These are phyloP conservation scores for Elsinoe necatrix DNA, from an alignment of 2,329 filamentous ascomycete species.

Conservation along the genomic window DNA sequence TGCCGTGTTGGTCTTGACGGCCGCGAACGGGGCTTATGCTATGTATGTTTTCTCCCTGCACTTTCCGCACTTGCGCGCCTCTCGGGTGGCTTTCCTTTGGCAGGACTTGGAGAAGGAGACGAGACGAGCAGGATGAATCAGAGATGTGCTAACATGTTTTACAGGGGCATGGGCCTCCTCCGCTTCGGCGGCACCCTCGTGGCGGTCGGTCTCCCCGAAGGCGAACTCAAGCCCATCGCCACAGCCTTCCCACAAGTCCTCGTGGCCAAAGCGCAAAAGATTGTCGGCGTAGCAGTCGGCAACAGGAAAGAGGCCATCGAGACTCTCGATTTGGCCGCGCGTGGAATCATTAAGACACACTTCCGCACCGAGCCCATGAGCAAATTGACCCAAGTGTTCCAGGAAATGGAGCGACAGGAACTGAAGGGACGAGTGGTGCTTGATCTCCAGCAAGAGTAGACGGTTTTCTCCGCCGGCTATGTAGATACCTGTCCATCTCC, in stretches of 20 bases:
- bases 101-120: no score
- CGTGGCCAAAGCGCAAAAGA: constrained; percentile 35
- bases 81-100: no score
- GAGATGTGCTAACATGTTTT: background rate
- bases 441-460: constrained; percentile 28
- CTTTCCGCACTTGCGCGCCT: background rate
- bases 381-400: constrained; percentile 37
- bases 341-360: constrained; percentile 42
- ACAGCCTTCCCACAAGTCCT: constrained; percentile 35
- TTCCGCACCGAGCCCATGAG: constrained; percentile 41
- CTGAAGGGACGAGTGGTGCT: constrained; percentile 42
- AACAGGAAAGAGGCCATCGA: constrained; percentile 42
- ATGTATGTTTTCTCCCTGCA: constrained; percentile 19
- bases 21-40: constrained; percentile 41
- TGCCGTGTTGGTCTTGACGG: constrained; percentile 49
- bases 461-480: background rate
- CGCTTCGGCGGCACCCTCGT: constrained; percentile 40
- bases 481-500: background rate
- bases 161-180: constrained; percentile 32
- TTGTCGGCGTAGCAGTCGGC: constrained; percentile 41
- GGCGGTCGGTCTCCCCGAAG: constrained; percentile 42
- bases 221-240: constrained; percentile 38
- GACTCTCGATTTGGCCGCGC: constrained; percentile 38
- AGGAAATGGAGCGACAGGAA: constrained; percentile 39
- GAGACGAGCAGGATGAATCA: background rate